Conservation (phyloP, 2,329 filamentous ascomycete genomes). For the Dactylonectria macrodidyma region DNA sequence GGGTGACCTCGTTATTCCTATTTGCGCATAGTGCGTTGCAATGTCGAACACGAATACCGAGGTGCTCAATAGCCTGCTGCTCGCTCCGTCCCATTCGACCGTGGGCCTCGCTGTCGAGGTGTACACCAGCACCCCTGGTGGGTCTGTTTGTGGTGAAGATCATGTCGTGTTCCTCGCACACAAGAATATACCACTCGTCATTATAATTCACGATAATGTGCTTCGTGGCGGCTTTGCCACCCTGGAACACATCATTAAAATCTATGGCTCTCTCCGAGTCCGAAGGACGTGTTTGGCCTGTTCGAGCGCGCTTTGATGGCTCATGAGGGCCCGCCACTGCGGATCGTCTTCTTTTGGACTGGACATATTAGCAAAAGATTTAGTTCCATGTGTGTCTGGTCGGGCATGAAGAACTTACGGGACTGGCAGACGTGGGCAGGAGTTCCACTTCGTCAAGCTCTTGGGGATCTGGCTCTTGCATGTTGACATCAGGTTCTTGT, state of each 20-base stretch:
- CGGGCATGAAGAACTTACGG: neutral
- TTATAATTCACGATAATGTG: conserved; percentile 16
- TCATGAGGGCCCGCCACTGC: neutral
- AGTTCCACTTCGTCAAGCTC: neutral
- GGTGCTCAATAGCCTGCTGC: neutral
- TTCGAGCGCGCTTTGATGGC: neutral
- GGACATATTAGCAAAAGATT: neutral
- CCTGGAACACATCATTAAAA: conserved; percentile 21
- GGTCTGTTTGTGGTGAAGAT: conserved; percentile 12
- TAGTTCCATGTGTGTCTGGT: too few species aligned
- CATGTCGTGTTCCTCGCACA: conserved; percentile 14
- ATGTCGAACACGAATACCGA: conserved; percentile 15
- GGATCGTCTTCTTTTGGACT: neutral
- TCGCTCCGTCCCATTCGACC: neutral
- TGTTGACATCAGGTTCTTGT: neutral
- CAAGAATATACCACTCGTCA: conserved; percentile 8
- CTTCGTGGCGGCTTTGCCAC: conserved; percentile 18
- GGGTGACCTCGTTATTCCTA: conserved; percentile 18
- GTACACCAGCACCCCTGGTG: conserved; percentile 13
- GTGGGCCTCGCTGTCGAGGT: conserved; percentile 15
- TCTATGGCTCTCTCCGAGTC: conserved; percentile 3
- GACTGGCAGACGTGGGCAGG: neutral
- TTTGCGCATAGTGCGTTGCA: conserved; percentile 9
- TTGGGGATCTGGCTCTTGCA: neutral
- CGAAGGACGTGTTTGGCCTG: neutral